A percentile compares a stretch with the other conserved stretches of the same genome.
These are phyloP conservation scores for Aureobasidium melanogenum DNA, from an alignment of 2,329 filamentous ascomycete genomes.

Conservation along the genomic window DNA sequence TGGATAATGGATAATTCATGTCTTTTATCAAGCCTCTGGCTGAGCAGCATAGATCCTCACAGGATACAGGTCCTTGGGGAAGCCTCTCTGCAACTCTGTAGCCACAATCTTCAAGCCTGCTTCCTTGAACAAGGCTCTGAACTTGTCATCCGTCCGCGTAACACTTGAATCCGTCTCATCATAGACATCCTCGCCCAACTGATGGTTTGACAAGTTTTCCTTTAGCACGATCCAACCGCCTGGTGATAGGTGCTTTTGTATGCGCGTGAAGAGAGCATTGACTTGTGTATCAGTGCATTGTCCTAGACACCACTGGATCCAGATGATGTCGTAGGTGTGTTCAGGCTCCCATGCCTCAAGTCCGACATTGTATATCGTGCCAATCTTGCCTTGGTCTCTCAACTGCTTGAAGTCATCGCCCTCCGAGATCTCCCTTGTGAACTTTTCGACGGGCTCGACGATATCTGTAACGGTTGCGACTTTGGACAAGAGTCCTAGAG, in stretches of 20 bases:
- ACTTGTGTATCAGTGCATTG: slow-evolving; percentile 71
- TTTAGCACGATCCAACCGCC: slow-evolving; percentile 61
- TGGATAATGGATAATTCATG: not conserved
- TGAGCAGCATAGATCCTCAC: slow-evolving; percentile 72
- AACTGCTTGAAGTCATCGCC: slow-evolving; percentile 25
- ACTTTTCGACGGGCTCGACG: slow-evolving; percentile 76
- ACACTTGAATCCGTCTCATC: slow-evolving; percentile 70
- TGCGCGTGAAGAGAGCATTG: slow-evolving; percentile 52
- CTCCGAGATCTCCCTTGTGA: slow-evolving; percentile 53
- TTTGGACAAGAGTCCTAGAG: slow-evolving; percentile 62
- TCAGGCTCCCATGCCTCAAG: slow-evolving; percentile 60
- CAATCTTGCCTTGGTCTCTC: slow-evolving; percentile 40
- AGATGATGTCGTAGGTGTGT: slow-evolving; percentile 66
- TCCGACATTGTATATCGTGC: slow-evolving; percentile 61
- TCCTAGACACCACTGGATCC: slow-evolving; percentile 85
- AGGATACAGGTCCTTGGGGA: slow-evolving; percentile 60
- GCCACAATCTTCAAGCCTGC: slow-evolving; percentile 61
- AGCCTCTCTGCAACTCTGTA: slow-evolving; percentile 64
- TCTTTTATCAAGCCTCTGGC: slow-evolving; percentile 29
- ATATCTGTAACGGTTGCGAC: slow-evolving; percentile 68
- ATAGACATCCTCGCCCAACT: slow-evolving; percentile 54
- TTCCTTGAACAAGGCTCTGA: slow-evolving; percentile 57
- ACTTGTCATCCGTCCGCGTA: slow-evolving; percentile 66
- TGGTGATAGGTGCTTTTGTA: slow-evolving; percentile 34
- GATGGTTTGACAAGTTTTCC: slow-evolving; percentile 61